Base-by-base conservation (phyloP, 768 basidiomycete species). In the Phallus indusiatus region DNA sequence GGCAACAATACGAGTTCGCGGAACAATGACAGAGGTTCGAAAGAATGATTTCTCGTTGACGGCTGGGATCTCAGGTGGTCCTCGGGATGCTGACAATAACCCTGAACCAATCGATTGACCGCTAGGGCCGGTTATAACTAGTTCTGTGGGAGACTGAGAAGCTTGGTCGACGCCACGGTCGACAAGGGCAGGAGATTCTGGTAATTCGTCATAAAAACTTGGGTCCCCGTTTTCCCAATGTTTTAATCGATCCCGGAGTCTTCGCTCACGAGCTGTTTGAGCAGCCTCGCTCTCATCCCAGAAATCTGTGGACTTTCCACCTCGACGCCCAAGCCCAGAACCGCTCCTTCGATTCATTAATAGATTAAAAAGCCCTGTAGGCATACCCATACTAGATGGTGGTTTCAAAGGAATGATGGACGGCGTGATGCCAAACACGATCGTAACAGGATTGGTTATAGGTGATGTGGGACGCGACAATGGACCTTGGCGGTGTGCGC, bases 391-490 rank as follows among this genome's bases (percentile, higher is more conserved):
- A 21, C 67, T 68, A 16, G 75, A 65, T 1, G 65, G 65, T 2
- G 71, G 61, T 65, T 67, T 63, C 10, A 80, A 73, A n/a, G 80
- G 77, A 14, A 81, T 73, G n/a, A 92, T 72, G 3, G 88, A 74
- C 24, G 93, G 91, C 0, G 87, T 85, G 66, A 90, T 83, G n/a
- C 92, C 91, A 65, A 95, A 88, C 17, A 96, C 76, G 51, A 96
- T 90, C 8, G 85, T 82, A 64, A 86, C 88, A 2, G 92, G 90
- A 66, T 82, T 82, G 36, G 71, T 63, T 12, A 84, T 78, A 1
- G 83, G 78, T n/a, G 82, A 80, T 5, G 81, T 76, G 11, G 83
- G 76, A 28, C 82, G 75, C 0, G 82, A 71, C 8, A 85, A 72
- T 2, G 84, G 76, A 1, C 86, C 84, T 62, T 82, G 78, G 34